Evolutionary conservation across 2,329 filamentous ascomycete genomes (phyloP).

Genomic region (Stachybotrys echinatus): DNA sequence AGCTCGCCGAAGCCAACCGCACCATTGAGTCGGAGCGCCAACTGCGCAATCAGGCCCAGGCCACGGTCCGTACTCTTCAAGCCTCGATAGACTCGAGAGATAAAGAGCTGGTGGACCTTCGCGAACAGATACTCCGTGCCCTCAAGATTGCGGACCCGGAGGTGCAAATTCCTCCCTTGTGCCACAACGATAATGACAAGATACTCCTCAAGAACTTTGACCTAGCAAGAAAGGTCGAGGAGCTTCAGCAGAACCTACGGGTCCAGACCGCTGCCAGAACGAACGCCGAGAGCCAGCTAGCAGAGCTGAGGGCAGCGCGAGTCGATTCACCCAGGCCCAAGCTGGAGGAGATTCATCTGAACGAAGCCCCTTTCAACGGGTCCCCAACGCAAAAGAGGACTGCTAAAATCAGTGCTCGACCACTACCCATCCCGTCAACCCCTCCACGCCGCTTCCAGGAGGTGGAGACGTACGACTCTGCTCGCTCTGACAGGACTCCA

Average conservation of each 20-base stretch:
- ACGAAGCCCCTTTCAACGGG: constrained; percentile 67
- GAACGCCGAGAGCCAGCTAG: constrained; percentile 78
- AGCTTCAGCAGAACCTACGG: constrained; percentile 81
- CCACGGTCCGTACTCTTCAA: constrained; percentile 78
- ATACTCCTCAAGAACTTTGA: constrained; percentile 72
- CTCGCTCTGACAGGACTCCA: constrained; percentile 73
- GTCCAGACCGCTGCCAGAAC: constrained; percentile 75
- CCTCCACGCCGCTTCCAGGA: constrained; percentile 68
- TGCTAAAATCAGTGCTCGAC: constrained; percentile 45
- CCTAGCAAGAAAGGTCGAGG: constrained; percentile 79
- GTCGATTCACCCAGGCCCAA: constrained; percentile 69
- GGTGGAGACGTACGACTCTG: constrained; percentile 63
- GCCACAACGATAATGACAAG: constrained; percentile 56
- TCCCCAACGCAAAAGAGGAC: constrained; percentile 70
- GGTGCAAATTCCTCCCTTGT: constrained; percentile 56
- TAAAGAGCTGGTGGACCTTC: constrained; percentile 74
- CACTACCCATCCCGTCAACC: constrained; percentile 71
- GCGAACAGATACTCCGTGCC: constrained; percentile 73
- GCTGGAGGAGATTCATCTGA: constrained; percentile 82
- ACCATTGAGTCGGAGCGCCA: constrained; percentile 89
- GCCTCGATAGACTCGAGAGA: constrained; percentile 72
- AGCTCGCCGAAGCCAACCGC: constrained; percentile 83
- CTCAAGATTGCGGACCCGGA: constrained; percentile 84
- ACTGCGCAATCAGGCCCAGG: constrained; percentile 76
- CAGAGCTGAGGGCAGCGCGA: constrained; percentile 69